These are phyloP conservation scores for Cyphellophora europaea DNA, from an alignment of 2,329 filamentous ascomycete genomes.

Conservation along the genomic window DNA sequence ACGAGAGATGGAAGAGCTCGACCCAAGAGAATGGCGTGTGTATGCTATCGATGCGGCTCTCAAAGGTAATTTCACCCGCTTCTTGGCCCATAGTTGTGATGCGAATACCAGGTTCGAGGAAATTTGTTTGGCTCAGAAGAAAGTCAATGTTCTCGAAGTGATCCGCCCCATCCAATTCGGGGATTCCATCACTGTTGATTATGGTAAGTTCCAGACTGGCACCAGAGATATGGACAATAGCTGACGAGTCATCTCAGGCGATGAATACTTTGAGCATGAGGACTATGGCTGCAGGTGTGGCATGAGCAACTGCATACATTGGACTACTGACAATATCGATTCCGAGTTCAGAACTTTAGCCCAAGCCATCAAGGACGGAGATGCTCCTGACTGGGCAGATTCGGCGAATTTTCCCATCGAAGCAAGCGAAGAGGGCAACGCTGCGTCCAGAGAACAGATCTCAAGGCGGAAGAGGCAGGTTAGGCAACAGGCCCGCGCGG, in stretches of 20 bases:
- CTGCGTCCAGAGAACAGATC: neutral
- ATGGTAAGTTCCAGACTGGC: no score
- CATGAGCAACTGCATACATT: conserved; percentile 1
- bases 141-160: conserved; percentile 4
- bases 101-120: neutral
- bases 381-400: neutral
- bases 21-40: neutral
- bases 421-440: neutral
- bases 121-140: neutral
- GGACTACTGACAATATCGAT: conserved; percentile 1
- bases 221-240: no score
- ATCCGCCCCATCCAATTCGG: conserved; percentile 8
- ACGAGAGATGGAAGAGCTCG: neutral
- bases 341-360: neutral
- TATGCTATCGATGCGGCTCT: neutral
- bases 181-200: conserved; percentile 13
- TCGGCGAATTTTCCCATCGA: neutral
- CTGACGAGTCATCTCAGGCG: no score
- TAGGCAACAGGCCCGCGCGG: no score
- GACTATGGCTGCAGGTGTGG: conserved; percentile 10
- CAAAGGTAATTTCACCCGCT: neutral
- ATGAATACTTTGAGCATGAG: conserved; percentile 8
- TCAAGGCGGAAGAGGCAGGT: no score
- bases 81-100: neutral
- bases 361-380: neutral